Conservation (phyloP, 1,139 yeast genomes). For the Candida buenavistaensis region DNA sequence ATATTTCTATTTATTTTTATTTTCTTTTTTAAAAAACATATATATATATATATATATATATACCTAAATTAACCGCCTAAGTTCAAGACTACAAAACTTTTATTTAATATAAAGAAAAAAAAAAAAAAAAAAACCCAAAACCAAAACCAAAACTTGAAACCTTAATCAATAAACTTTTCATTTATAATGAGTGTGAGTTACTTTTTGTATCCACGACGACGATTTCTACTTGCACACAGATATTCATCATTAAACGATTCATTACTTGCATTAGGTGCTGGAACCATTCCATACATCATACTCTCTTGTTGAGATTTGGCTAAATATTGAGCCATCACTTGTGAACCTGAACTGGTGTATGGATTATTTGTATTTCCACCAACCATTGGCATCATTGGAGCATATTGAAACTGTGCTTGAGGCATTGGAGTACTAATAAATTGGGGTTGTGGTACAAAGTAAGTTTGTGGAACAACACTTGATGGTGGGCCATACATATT, state of each 20-base stretch:
- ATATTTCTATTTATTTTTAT: too few species aligned
- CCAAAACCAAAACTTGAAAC: too few species aligned
- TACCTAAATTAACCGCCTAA: too few species aligned
- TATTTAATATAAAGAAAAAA: too few species aligned
- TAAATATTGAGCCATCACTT: constrained; percentile 75
- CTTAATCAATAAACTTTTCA: not conserved
- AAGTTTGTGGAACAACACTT: constrained; percentile 6
- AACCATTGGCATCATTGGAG: constrained; percentile 5
- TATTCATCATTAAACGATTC: constrained; percentile 3
- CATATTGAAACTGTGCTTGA: constrained; percentile 4
- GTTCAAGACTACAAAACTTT: too few species aligned
- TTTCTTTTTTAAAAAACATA: not conserved
- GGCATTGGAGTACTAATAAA: constrained; percentile 4
- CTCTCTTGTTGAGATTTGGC: constrained; percentile 69
- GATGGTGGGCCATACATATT: constrained; percentile 11
- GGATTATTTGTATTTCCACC: constrained; percentile 6
- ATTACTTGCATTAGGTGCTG: constrained; percentile 9
- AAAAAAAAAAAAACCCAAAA: too few species aligned
- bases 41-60: not conserved
- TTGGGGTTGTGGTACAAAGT: constrained; percentile 6
- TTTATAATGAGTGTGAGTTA: too few species aligned
- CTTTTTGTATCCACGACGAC: constrained; percentile 4
- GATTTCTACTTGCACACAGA: constrained; percentile 6
- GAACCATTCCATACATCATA: constrained; percentile 18
- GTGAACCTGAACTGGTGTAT: constrained; percentile 59